These are phyloP conservation scores for Phytopythium cucurbitacearum DNA, from an alignment of 352 stramenopile genomes.

Conservation along the genomic window DNA sequence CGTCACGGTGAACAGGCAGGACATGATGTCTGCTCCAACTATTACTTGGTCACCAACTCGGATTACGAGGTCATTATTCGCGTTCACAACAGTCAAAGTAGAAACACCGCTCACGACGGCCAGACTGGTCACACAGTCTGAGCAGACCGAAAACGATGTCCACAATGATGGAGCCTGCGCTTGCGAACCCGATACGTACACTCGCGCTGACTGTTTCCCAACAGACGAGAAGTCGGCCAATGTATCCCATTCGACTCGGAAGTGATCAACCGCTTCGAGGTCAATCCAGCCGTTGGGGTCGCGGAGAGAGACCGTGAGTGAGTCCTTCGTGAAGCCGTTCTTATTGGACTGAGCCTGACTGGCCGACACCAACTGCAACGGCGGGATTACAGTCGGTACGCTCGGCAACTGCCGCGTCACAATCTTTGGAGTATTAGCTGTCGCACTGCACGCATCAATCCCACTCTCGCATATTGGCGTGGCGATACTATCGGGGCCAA, in stretches of 20 bases:
- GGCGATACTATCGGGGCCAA: slow-evolving; percentile 50
- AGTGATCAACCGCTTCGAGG: slow-evolving; percentile 81
- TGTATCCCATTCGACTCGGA: slow-evolving; percentile 90
- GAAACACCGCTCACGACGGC: slow-evolving; percentile 11
- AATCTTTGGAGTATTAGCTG: slow-evolving; percentile 13
- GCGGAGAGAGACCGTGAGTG: slow-evolving; percentile 50
- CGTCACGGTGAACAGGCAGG: slow-evolving; percentile 50
- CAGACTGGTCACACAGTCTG: slow-evolving; percentile 40
- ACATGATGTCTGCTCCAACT: slow-evolving; percentile 35
- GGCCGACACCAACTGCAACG: slow-evolving; percentile 32
- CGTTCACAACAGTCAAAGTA: slow-evolving; percentile 20
- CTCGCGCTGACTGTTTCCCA: slow-evolving; percentile 24
- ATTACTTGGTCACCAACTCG: slow-evolving; percentile 42
- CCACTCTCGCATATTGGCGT: slow-evolving; percentile 85
- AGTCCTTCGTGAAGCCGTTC: slow-evolving; percentile 60
- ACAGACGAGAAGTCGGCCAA: slow-evolving; percentile 51
- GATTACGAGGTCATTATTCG: slow-evolving; percentile 17
- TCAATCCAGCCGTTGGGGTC: slow-evolving; percentile 71
- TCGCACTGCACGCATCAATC: slow-evolving; percentile 73
- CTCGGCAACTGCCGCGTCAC: slow-evolving; percentile 62
- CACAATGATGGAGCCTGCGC: slow-evolving; percentile 12
- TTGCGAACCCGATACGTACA: slow-evolving; percentile 16
- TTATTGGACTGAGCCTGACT: slow-evolving; percentile 31
- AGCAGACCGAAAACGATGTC: slow-evolving; percentile 31
- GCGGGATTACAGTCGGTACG: slow-evolving; percentile 35